Conservation (phyloP, 2,329 filamentous ascomycete species). For the Alternaria sp. region DNA sequence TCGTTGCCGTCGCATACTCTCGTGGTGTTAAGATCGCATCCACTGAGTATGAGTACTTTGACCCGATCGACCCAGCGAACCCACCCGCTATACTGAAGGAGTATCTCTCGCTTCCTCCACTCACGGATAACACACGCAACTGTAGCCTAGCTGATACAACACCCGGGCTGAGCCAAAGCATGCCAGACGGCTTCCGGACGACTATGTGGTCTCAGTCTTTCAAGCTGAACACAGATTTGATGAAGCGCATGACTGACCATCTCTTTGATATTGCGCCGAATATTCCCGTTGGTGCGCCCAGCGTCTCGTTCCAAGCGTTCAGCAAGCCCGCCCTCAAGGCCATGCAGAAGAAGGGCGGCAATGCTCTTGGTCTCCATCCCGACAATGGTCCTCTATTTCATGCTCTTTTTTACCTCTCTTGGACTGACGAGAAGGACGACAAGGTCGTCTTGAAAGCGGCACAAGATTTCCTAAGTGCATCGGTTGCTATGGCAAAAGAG, state of each 20-base stretch:
- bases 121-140: conserved; percentile 26
- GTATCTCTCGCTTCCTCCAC: conserved; percentile 26
- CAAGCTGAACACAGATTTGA: conserved; percentile 31
- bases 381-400: conserved; percentile 25
- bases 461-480: conserved; percentile 17
- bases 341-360: conserved; percentile 36
- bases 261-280: conserved; percentile 22
- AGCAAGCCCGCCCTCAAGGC: conserved; percentile 22
- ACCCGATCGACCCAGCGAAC: conserved; percentile 22
- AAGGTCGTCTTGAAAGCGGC: conserved; percentile 22
- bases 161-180: conserved; percentile 15
- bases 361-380: conserved; percentile 33
- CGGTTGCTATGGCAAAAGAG: conserved; percentile 9
- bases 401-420: conserved; percentile 28
- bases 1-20: conserved; percentile 27
- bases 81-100: conserved; percentile 30
- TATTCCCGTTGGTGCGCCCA: background rate
- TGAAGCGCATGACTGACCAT: conserved; percentile 24
- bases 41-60: conserved; percentile 29
- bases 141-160: conserved; percentile 26
- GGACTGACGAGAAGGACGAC: conserved; percentile 31
- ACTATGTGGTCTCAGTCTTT: conserved; percentile 39
- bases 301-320: conserved; percentile 31
- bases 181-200: conserved; percentile 27
- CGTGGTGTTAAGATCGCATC: conserved; percentile 20